Evolutionary conservation across 176 grass and related monocot genomes (phyloP).

Genomic region (Hyparrhenia diplandra): DNA sequence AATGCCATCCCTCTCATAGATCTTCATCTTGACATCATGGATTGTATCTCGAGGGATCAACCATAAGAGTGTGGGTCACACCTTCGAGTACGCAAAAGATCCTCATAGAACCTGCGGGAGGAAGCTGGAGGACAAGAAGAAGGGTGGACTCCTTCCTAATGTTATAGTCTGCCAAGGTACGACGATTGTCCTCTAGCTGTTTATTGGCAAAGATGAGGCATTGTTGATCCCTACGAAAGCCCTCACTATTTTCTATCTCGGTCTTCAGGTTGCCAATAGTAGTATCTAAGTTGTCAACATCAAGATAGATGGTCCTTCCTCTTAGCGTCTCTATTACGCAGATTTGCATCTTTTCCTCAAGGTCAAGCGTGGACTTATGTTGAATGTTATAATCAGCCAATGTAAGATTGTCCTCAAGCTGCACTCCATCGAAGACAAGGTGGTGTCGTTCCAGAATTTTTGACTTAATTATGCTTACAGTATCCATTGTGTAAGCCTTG

Average conservation of each 20-base stretch:
- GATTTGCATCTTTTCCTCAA: not conserved
- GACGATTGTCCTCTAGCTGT: not conserved
- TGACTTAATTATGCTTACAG: no score
- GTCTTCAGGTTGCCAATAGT: not conserved
- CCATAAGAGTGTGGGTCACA: no score
- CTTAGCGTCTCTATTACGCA: not conserved
- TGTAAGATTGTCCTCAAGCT: not conserved
- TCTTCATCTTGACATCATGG: no score
- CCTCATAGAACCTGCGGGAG: not conserved
- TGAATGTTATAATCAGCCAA: not conserved
- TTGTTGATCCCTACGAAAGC: not conserved
- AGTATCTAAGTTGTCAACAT: not conserved
- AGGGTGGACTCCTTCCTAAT: not conserved
- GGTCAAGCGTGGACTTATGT: not conserved
- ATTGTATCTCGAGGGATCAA: no score
- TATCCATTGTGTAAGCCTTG: no score
- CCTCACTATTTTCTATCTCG: not conserved
- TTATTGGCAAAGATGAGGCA: not conserved
- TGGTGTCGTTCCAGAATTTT: no score
- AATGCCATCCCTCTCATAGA: no score
- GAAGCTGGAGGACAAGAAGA: not conserved
- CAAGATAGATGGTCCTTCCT: not conserved
- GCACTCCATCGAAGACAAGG: not conserved
- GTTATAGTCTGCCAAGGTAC: not conserved
- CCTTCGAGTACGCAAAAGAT: not conserved